Evolutionary conservation across 2,329 filamentous ascomycete species (phyloP), one percentile per base, ranked within the genome.

Genomic region (Fusarium sp.): DNA sequence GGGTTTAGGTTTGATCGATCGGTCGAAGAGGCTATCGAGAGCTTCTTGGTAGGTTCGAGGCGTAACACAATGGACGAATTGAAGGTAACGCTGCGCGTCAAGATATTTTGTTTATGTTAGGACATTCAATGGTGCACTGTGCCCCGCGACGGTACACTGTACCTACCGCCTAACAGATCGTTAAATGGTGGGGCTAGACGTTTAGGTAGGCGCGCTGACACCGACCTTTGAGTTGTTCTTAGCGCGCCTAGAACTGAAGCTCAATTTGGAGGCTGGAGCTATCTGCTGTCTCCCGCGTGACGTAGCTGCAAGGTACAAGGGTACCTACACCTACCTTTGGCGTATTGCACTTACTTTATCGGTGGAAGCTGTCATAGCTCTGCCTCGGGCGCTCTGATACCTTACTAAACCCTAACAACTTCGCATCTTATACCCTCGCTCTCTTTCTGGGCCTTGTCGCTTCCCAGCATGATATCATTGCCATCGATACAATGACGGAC

Each of bases 401-500:
- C 22, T 44, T 20, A 44, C 30, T 32, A n/a, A 42, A 47, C 20
- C 60, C 38, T 45, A 57, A 54, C 61, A 64, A 55, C 70, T 67
- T 62, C 58, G 52, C 57, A 63, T 32, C 40, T 45, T 29, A 47
- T 44, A 38, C 51, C 50, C 57, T 58, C 51, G 32, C 63, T 73
- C 34, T 66, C 55, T 55, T 53, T 40, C 46, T 59, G 59, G 47
- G 66, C 66, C 34, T 49, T 47, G 16, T 63, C 58, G 29, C 59
- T 59, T 65, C 71, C 59, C 76, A 79, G 74, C 61, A 79, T 79
- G 78, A 76, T 61, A 74, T 60, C 70, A 72, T 69, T 70, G 62
- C 65, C 45, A 54, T 69, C 62, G 66, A 66, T 70, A 74, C 77
- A 79, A 84, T 84, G 82, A 83, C 82, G 77, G 79, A 82, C 73